Evolutionary conservation across 2,329 filamentous ascomycete species (phyloP).

Genomic region (Blastomyces percursus): DNA sequence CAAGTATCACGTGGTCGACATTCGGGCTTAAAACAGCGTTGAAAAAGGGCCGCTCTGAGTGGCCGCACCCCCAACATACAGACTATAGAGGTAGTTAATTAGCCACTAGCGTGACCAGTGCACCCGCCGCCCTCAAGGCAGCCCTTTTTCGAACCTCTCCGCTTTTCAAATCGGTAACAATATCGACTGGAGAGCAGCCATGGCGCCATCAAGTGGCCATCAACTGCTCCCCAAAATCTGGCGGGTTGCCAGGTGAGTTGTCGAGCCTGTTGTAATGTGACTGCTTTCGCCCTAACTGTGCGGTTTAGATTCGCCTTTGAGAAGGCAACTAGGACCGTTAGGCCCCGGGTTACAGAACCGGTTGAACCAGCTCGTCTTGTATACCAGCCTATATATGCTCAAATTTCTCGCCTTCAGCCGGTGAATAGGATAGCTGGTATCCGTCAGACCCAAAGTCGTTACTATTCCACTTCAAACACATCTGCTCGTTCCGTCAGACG

Average conservation of each 20-base stretch:
- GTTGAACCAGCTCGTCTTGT: conserved; percentile 34
- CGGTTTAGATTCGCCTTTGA: conserved; percentile 37
- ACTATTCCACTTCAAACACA: conserved; percentile 47
- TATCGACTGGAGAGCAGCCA: conserved; percentile 17
- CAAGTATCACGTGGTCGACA: no score
- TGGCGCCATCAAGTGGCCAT: conserved; percentile 41
- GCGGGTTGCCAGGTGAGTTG: conserved; percentile 37
- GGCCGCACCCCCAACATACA: no score
- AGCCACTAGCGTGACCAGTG: background rate
- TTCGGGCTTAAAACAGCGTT: no score
- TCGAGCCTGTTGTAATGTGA: background rate
- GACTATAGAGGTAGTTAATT: background rate
- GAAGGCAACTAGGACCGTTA: conserved; percentile 35
- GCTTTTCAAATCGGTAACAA: background rate
- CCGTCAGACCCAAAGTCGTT: conserved; percentile 52
- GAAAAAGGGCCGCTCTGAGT: no score
- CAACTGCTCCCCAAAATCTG: conserved; percentile 41
- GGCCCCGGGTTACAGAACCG: conserved; percentile 33
- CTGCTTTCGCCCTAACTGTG: conserved; percentile 20
- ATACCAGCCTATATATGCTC: conserved; percentile 50
- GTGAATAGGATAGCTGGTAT: conserved; percentile 52
- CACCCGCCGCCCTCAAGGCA: background rate
- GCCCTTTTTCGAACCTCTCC: background rate
- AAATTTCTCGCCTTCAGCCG: conserved; percentile 47
- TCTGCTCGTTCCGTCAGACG: conserved; percentile 40